These are phyloP conservation scores for Solanum sejunctum DNA, from an alignment of 257 asterid genomes.

Conservation along the genomic window DNA sequence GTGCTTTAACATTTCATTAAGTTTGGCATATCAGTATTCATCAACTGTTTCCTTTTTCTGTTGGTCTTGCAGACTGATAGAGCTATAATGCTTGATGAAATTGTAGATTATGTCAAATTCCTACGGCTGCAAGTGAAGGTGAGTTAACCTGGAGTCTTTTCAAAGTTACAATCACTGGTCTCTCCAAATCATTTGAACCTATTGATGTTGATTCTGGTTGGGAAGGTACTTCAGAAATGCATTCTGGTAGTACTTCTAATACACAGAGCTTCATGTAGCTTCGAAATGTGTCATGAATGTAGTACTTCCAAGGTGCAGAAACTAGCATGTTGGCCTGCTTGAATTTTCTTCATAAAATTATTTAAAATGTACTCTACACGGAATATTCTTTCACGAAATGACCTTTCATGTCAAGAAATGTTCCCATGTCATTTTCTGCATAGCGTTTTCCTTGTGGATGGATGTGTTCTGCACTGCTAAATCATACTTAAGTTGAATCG, in stretches of 20 bases:
- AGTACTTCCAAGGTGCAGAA: background rate
- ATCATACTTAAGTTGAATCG: background rate
- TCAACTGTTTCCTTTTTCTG: background rate
- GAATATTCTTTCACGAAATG: background rate
- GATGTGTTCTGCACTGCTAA: background rate
- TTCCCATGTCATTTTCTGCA: background rate
- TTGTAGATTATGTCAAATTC: slow-evolving; percentile 95
- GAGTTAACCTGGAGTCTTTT: background rate
- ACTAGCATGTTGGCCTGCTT: background rate
- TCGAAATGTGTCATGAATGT: background rate
- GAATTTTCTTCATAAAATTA: background rate
- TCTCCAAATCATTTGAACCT: background rate
- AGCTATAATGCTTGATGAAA: slow-evolving; percentile 97
- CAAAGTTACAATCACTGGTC: background rate
- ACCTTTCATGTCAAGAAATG: background rate
- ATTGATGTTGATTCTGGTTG: background rate
- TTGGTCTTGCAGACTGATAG: slow-evolving; percentile 66
- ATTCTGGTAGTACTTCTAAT: background rate
- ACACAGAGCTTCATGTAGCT: background rate
- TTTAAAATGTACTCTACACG: background rate
- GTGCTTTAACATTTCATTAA: background rate
- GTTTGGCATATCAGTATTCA: background rate
- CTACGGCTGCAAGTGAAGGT: slow-evolving; percentile 97
- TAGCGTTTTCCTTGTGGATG: background rate
- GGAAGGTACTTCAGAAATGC: background rate